Evolutionary conservation across 306 rosid species (phyloP).

Genomic region (Quercus bicolor): DNA sequence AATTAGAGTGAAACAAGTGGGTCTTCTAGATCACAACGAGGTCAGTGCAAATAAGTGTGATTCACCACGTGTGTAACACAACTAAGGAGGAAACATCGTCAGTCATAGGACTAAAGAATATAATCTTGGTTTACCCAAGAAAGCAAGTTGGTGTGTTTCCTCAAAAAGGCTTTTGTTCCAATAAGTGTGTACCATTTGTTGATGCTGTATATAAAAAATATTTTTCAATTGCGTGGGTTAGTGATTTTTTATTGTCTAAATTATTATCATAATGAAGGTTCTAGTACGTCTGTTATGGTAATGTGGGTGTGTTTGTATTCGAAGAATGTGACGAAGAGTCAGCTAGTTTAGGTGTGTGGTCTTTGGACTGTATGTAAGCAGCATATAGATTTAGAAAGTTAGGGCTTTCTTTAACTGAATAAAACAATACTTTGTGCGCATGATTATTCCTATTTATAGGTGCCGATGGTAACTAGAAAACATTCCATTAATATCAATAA

Average conservation of each 20-base stretch:
- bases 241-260: constrained; percentile 12
- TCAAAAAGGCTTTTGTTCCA: constrained; percentile 33
- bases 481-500: constrained; percentile 19
- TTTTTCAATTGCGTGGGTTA: constrained; percentile 16
- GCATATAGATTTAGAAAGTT: constrained; percentile 17
- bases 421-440: constrained; percentile 6
- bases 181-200: constrained; percentile 30
- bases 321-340: constrained; percentile 29
- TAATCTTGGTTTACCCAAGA: constrained; percentile 14
- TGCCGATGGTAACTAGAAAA: constrained; percentile 31
- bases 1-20: constrained; percentile 32
- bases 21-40: constrained; percentile 10
- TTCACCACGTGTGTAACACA: not conserved
- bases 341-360: not conserved
- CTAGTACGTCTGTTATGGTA: constrained; percentile 40
- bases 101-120: not conserved
- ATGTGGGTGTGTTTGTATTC: constrained; percentile 26
- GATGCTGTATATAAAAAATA: not conserved
- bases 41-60: constrained; percentile 7
- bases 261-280: constrained; percentile 20
- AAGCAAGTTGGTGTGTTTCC: constrained; percentile 46
- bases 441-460: constrained; percentile 32
- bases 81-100: not conserved
- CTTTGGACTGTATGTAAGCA: constrained; percentile 17
- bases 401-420: constrained; percentile 29